Conservation (phyloP, 345 rosid genomes). For the Clarkia xantiana region DNA sequence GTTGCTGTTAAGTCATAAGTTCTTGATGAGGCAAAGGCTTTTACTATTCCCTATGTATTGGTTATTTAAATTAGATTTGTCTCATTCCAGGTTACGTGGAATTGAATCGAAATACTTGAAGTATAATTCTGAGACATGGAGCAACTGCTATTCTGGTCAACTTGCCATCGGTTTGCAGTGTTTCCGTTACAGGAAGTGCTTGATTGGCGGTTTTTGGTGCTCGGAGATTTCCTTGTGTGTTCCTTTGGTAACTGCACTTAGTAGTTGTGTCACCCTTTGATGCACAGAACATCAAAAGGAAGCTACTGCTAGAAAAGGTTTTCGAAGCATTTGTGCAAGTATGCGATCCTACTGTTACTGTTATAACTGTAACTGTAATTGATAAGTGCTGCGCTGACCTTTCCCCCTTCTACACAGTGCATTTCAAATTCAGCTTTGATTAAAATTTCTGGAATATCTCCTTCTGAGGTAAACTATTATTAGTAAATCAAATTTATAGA, state of each 20-base stretch:
- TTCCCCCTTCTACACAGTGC: constrained; percentile 30
- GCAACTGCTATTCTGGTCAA: constrained; percentile 42
- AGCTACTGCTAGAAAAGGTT: constrained; percentile 36
- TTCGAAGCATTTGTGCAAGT: constrained; percentile 31
- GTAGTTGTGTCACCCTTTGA: constrained; percentile 22
- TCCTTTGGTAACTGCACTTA: constrained; percentile 91
- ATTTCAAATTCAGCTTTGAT: constrained; percentile 10
- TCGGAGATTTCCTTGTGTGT: constrained; percentile 57
- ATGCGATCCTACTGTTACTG: constrained; percentile 8
- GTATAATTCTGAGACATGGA: constrained; percentile 53
- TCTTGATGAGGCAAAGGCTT: too few relatives aligned
- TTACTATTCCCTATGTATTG: too few relatives aligned
- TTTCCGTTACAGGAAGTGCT: constrained; percentile 77
- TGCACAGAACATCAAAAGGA: constrained; percentile 46
- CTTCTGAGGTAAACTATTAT: neutral
- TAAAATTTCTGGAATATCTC: neutral
- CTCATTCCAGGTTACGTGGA: constrained; percentile 1
- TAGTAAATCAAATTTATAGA: neutral
- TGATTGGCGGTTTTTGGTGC: constrained; percentile 69
- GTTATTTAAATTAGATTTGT: neutral
- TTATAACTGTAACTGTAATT: neutral
- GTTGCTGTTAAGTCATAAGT: too few relatives aligned
- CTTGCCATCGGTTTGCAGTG: constrained; percentile 41
- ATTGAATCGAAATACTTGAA: constrained; percentile 28
- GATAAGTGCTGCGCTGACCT: constrained; percentile 5